These are phyloP conservation scores for Chrysoporthe puriensis DNA, from an alignment of 2,329 filamentous ascomycete genomes.

Conservation along the genomic window DNA sequence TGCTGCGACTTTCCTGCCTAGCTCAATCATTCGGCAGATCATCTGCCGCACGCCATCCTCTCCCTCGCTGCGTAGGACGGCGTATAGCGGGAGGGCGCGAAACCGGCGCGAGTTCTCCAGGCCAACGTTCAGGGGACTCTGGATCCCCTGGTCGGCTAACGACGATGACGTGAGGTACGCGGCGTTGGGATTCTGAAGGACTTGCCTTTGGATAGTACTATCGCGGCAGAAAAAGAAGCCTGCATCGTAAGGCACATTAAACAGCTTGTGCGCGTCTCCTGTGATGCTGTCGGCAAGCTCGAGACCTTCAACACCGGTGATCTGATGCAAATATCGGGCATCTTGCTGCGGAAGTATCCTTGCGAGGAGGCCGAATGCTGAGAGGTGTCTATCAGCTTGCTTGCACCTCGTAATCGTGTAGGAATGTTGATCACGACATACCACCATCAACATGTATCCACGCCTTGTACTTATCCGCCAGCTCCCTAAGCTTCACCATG, in stretches of 20 bases:
- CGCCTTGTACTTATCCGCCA: conserved; percentile 74
- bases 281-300: conserved; percentile 87
- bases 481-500: conserved; percentile 63
- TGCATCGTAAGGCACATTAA: conserved; percentile 95
- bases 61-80: conserved; percentile 76
- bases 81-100: conserved; percentile 87
- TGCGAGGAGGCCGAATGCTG: conserved; percentile 83
- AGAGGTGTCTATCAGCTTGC: not conserved
- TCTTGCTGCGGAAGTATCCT: conserved; percentile 60
- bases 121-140: conserved; percentile 84
- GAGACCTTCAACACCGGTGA: conserved; percentile 59
- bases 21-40: conserved; percentile 70
- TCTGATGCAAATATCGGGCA: not conserved
- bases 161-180: conserved; percentile 67
- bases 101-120: conserved; percentile 92
- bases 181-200: conserved; percentile 85
- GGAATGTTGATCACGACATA: conserved; percentile 37
- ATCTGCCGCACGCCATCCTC: conserved; percentile 69
- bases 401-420: too few relatives aligned
- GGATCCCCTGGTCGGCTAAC: conserved; percentile 51
- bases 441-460: conserved; percentile 91
- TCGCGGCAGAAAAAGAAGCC: conserved; percentile 84
- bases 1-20: conserved; percentile 69
- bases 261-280: conserved; percentile 85
- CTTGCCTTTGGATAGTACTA: conserved; percentile 57